A percentile compares a stretch with the other conserved stretches of the same genome.
These are phyloP conservation scores for Pyracantha coccinea DNA, from an alignment of 331 rosid genomes.

Conservation along the genomic window DNA sequence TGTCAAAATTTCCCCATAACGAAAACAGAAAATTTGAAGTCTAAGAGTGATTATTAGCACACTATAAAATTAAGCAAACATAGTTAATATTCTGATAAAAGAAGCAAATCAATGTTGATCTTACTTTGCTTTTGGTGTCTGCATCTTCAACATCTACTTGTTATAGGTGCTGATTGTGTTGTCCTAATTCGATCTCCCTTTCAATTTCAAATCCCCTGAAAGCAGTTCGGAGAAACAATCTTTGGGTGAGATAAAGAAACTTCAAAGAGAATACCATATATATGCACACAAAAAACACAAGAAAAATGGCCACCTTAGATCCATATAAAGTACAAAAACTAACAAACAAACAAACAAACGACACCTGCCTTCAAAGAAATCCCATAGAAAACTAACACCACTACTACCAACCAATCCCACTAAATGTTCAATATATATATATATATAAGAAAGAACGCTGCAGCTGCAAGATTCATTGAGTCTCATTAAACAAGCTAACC, in stretches of 20 bases:
- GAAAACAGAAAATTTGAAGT: not conserved
- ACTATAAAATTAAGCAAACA: not conserved
- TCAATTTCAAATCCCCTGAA: slow-evolving; percentile 30
- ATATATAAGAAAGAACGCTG: slow-evolving; percentile 5
- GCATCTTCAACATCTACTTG: slow-evolving; percentile 39
- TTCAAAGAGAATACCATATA: slow-evolving; percentile 35
- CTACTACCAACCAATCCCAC: slow-evolving; percentile 68
- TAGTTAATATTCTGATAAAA: slow-evolving; percentile 11
- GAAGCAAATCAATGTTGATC: slow-evolving; percentile 15
- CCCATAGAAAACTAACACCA: slow-evolving; percentile 72
- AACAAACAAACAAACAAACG: slow-evolving; percentile 33
- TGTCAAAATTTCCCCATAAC: too few relatives aligned
- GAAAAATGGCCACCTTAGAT: slow-evolving; percentile 27
- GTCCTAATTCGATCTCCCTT: slow-evolving; percentile 15
- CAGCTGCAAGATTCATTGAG: slow-evolving; percentile 17
- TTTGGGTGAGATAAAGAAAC: slow-evolving; percentile 33
- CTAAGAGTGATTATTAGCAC: not conserved
- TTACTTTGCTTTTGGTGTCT: slow-evolving; percentile 78
- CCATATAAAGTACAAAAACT: slow-evolving; percentile 39
- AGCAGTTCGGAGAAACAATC: slow-evolving; percentile 23
- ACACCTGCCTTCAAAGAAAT: slow-evolving; percentile 80
- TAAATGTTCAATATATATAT: not conserved
- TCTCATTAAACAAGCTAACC: slow-evolving; percentile 17
- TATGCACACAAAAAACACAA: slow-evolving; percentile 3
- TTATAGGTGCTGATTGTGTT: not conserved